phyloP scores from a whole-genome alignment of 768 basidiomycete genomes.

The Plicaturopsis crispa region DNA sequence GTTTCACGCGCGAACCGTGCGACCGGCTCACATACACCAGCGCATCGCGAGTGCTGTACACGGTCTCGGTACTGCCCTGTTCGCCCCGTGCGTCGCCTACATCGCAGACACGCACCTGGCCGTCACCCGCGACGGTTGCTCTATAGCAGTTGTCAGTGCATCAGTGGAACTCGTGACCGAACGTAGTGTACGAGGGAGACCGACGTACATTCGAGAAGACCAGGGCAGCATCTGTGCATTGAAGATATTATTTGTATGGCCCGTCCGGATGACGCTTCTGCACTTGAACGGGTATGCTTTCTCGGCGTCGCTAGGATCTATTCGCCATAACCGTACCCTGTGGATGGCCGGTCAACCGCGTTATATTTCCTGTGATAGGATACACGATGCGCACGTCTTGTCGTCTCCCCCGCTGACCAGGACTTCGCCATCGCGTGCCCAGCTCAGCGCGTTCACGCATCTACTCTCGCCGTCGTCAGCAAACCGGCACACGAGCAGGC shows the following conservation, averaged over 20 bases:
- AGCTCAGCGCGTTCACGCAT: slow-evolving; percentile 73
- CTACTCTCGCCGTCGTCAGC: slow-evolving; percentile 23
- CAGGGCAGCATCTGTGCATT: slow-evolving; percentile 73
- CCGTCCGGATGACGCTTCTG: slow-evolving; percentile 65
- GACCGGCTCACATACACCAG: slow-evolving; percentile 56
- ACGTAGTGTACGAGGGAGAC: neutral
- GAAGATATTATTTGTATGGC: slow-evolving; percentile 82
- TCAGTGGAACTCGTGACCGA: neutral
- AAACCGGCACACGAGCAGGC: neutral
- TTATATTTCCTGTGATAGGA: neutral
- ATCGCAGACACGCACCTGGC: slow-evolving; percentile 74
- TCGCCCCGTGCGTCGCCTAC: too few species aligned
- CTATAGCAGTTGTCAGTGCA: slow-evolving; percentile 24
- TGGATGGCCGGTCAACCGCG: neutral
- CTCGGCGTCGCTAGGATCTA: slow-evolving; percentile 36
- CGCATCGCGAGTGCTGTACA: slow-evolving; percentile 38
- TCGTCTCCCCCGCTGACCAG: slow-evolving; percentile 72
- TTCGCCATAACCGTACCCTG: slow-evolving; percentile 75
- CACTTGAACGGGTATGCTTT: slow-evolving; percentile 60
- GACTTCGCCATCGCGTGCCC: slow-evolving; percentile 59
- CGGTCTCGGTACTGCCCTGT: slow-evolving; percentile 32
- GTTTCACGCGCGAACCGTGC: slow-evolving; percentile 67
- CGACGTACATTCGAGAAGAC: slow-evolving; percentile 62
- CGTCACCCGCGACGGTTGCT: slow-evolving; percentile 69
- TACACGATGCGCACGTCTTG: slow-evolving; percentile 50